Base-by-base conservation (phyloP, 257 asterid species). In the Fraxinus anomala region DNA sequence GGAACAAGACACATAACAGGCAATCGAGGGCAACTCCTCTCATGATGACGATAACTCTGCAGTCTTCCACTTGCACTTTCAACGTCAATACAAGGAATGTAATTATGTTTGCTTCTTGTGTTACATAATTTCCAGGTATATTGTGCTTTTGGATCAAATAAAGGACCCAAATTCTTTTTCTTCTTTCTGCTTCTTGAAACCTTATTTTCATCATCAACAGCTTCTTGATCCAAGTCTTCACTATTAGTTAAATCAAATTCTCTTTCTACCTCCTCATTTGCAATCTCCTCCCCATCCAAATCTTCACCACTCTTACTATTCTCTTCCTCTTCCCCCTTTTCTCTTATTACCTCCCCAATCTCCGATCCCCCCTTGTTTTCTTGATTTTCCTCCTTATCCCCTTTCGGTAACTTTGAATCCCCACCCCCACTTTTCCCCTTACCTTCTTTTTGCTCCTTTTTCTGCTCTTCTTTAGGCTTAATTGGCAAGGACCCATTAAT, bases 51-150 rank as follows among this genome's bases (percentile, higher is more conserved):
- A 80, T 88, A 90, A 67, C 90, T 83, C 77, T 76, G 93, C 83
- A 86, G 74, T 83, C 82, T 95, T 24, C 86, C 84, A 0, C 49
- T 49, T 2, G 83, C 85, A 79, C 81, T 85, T 86, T 93, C 98
- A 63, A 93, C 80, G 85, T 95, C 99, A 19, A 95, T 91, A 80
- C 99, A 95, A 31, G 99, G 99, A 83, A 95, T 93, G 89, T 91
- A 92, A 80, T 87, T 95, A 59, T 93, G 96, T 86, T 92, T 95
- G 90, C 98, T 95, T 80, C 91, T 90, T 39, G 97, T 83, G 78
- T 80, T 90, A 83, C 99, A 93, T 47, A 86, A 59, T 84, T 93
- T 91, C 99, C 99, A 95, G 56, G 40, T 66, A 83, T 93, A 89
- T 47, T 78, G 85, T 74, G 86, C 87, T 72, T 87, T 90, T 0